These are phyloP conservation scores for Hymenoscyphus linearis DNA, from an alignment of 2,329 filamentous ascomycete species.

Conservation along the genomic window DNA sequence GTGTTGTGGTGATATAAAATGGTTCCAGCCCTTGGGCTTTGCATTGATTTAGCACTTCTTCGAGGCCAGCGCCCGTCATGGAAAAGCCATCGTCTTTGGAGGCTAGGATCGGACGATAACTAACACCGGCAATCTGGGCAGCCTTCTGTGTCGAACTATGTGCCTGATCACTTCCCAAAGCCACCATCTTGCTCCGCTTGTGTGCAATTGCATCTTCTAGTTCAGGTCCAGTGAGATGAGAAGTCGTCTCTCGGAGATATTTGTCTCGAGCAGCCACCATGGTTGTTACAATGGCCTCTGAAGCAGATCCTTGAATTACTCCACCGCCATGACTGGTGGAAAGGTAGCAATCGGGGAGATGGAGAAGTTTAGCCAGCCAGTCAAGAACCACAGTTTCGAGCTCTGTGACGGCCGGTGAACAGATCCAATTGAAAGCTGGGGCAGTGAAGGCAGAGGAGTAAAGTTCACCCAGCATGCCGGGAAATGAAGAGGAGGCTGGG, in stretches of 20 bases:
- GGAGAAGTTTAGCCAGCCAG: slow-evolving; percentile 76
- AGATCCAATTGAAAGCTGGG: slow-evolving; percentile 96
- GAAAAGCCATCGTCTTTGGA: slow-evolving; percentile 58
- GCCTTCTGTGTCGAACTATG: slow-evolving; percentile 87
- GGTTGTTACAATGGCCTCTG: slow-evolving; percentile 79
- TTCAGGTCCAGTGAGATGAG: slow-evolving; percentile 46
- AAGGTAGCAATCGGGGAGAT: slow-evolving; percentile 66
- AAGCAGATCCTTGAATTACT: slow-evolving; percentile 90
- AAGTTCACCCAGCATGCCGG: slow-evolving; percentile 84
- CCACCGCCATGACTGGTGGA: slow-evolving; percentile 74
- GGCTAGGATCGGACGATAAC: slow-evolving; percentile 66
- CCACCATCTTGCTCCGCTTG: slow-evolving; percentile 68
- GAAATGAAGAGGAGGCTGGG: slow-evolving; percentile 75
- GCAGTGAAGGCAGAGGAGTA: slow-evolving; percentile 85
- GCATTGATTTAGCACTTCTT: slow-evolving; percentile 57
- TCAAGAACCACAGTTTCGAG: slow-evolving; percentile 90
- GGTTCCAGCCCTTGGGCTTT: slow-evolving; percentile 68
- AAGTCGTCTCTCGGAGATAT: slow-evolving; percentile 58
- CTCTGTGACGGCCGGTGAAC: slow-evolving; percentile 86
- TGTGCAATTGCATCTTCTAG: slow-evolving; percentile 65
- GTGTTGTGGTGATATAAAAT: slow-evolving; percentile 77
- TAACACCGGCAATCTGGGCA: slow-evolving; percentile 78
- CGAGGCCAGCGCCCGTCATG: slow-evolving; percentile 61
- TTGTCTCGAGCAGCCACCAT: slow-evolving; percentile 84
- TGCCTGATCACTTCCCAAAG: slow-evolving; percentile 70